Conservation (phyloP, 805 yeast species). For the Starmerella tilneyi region DNA sequence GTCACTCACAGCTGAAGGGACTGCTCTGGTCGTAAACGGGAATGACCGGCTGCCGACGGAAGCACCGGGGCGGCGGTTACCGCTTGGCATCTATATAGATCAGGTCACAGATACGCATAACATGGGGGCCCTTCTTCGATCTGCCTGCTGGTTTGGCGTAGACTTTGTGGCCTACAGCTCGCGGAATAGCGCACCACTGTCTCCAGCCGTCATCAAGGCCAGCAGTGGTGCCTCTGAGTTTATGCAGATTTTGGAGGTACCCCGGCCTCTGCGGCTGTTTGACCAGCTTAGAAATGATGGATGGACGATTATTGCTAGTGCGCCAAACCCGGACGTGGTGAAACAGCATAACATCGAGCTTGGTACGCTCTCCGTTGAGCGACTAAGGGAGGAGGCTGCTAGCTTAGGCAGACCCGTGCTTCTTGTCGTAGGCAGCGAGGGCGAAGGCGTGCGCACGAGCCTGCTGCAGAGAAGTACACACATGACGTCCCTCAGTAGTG, state of each 20-base stretch:
- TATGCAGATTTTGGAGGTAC: slow-evolving; percentile 47
- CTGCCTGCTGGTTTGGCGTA: slow-evolving; percentile 72
- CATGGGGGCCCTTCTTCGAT: slow-evolving; percentile 69
- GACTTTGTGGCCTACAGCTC: slow-evolving; percentile 66
- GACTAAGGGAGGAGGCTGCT: slow-evolving; percentile 33
- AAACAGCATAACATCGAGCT: slow-evolving; percentile 31
- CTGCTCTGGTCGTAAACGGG: slow-evolving; percentile 24
- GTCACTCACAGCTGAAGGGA: slow-evolving; percentile 20
- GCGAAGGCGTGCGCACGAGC: slow-evolving; percentile 65
- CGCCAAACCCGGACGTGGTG: slow-evolving; percentile 29
- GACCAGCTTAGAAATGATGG: slow-evolving; percentile 46
- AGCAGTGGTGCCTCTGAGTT: slow-evolving; percentile 78
- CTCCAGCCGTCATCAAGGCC: slow-evolving; percentile 70
- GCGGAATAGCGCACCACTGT: slow-evolving; percentile 59
- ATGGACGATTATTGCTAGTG: slow-evolving; percentile 65
- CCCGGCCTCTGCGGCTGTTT: slow-evolving; percentile 54
- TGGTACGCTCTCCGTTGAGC: slow-evolving; percentile 23
- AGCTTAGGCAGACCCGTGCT: slow-evolving; percentile 48
- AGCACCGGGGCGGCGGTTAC: neutral
- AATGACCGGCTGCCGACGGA: neutral
- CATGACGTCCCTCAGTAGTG: slow-evolving; percentile 21
- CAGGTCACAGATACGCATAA: slow-evolving; percentile 81
- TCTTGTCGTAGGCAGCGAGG: slow-evolving; percentile 77
- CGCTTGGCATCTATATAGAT: slow-evolving; percentile 67
- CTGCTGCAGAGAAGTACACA: slow-evolving; percentile 37